Base-by-base conservation (phyloP, 257 asterid genomes). In the Mentha longifolia region DNA sequence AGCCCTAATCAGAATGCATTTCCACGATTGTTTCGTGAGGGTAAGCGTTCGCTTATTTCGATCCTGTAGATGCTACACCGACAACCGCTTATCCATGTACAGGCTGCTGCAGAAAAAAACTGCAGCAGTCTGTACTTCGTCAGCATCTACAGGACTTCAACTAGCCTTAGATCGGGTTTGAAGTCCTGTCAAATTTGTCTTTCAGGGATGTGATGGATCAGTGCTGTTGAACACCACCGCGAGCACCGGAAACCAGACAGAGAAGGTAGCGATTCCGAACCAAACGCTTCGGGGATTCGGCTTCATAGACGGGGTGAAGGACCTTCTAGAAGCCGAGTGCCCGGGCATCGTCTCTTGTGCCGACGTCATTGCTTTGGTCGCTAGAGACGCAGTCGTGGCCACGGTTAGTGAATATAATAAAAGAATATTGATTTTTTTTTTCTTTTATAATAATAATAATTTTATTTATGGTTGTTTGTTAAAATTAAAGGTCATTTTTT, bases 301-400 rank as follows among this genome's bases (percentile, higher is more conserved):
- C 65, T 83, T 87, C 77, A 76, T 87, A 55, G 85, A 87, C 70
- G 45, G 72, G 9, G 78, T 74, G 57, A 87, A 87, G 61, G 15
- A 67, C 41, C 68, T 51, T 68, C 46, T 85, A 8, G 93, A 87
- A 73, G 68, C 71, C 1, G 79, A 72, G 39, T 87, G 93, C 78
- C 87, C 84, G 2, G 82, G 82, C 1, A 39, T 74, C 28, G 88
- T 87, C 22, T 87, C 93, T 3, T 87, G 93, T 41, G 88, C 93
- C 0, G 92, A 86, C 30, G 71, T 73, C 55, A 3, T 82, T 17
- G 73, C 89, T 33, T 73, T 86, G 80, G 84, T 39, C 0, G 85
- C 93, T 0, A 63, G 90, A 61, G 93, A 87, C 58, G 81, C 90
- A 8, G 46, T 85, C 54, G 62, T 62, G 30, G 71, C 61, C 82